Conservation (phyloP, 192 early-diverging fungal species). For the Pilobolus umbonatus region DNA sequence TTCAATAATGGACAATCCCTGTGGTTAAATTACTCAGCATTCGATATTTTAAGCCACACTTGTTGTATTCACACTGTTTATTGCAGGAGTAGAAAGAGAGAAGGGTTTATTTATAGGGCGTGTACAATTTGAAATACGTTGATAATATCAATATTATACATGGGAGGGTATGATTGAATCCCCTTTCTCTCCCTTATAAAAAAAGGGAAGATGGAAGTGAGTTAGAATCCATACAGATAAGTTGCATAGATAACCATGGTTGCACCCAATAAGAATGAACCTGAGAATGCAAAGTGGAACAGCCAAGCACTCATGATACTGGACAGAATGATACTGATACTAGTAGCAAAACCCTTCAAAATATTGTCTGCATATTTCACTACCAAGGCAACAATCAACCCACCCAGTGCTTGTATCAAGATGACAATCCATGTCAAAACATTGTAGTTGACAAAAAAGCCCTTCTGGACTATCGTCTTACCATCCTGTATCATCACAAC, state of each 20-base stretch:
- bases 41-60: too few relatives aligned
- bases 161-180: too few relatives aligned
- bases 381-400: constrained; percentile 91
- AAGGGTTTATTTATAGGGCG: too few relatives aligned
- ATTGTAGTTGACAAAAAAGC: constrained; percentile 93
- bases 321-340: constrained; percentile 91
- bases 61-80: too few relatives aligned
- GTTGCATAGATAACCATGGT: constrained; percentile 71
- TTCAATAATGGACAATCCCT: too few relatives aligned
- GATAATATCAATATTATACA: too few relatives aligned
- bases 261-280: constrained; percentile 69
- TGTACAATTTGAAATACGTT: too few relatives aligned
- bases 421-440: constrained; percentile 79
- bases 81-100: too few relatives aligned
- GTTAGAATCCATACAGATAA: constrained; percentile 61
- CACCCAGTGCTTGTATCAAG: constrained; percentile 83
- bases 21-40: too few relatives aligned
- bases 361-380: constrained; percentile 99
- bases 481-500: constrained; percentile 80
- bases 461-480: constrained; percentile 55
- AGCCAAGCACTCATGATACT: constrained; percentile 76
- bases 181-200: too few relatives aligned
- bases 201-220: too few relatives aligned
- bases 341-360: constrained; percentile 98
- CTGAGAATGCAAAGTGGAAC: constrained; percentile 77